Evolutionary conservation across 305 asterid species (phyloP), one percentile per base, ranked within the genome.

Genomic region (Striga hermonthica): DNA sequence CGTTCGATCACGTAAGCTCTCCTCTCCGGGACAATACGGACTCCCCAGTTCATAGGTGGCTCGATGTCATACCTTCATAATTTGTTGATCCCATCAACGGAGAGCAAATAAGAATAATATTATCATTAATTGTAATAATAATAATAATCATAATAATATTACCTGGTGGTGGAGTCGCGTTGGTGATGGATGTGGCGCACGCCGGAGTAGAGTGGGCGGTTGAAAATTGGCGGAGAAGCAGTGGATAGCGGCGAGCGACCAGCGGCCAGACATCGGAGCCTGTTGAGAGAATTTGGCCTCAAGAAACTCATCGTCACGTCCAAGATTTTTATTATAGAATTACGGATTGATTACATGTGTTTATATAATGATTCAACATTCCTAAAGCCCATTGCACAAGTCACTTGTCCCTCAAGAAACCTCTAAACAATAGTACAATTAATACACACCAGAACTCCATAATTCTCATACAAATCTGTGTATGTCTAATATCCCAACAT

Each of bases 11-110:
- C 86, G 13, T n/a, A 83, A 0, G 96, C 91, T 52, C 77, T 82
- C 75, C 74, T 84, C 85, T 85, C 94, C 0, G 94, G 94, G 35
- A 88, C 96, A 58, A 88, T 79, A 14, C 85, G 80, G n/a, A 88
- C 39, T 15, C 96, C 94, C 94, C 91, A 85, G 76, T 88, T 88
- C 22, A 77, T 56, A 0, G 96, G 96, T 0, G 87, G 80, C 1
- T 70, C 8, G n/a, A 82, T 73, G 11, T 83, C 89, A 72, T 75
- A 74, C 67, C 87, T 83, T 55, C 62, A 38, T 38, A 41, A 54
- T 53, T 48, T n/a, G n/a, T n/a, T n/a, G n/a, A n/a, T 48, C 47
- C 10, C 47, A 41, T 41, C 6, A 41, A 47, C 31, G 4, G 7
- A 49, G 15, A 49, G 15, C 28, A 28, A 49, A 49, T 47, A 9